These are phyloP conservation scores for Cymbopogon flexuosus DNA, from an alignment of 202 grass and related monocot species.

Conservation along the genomic window DNA sequence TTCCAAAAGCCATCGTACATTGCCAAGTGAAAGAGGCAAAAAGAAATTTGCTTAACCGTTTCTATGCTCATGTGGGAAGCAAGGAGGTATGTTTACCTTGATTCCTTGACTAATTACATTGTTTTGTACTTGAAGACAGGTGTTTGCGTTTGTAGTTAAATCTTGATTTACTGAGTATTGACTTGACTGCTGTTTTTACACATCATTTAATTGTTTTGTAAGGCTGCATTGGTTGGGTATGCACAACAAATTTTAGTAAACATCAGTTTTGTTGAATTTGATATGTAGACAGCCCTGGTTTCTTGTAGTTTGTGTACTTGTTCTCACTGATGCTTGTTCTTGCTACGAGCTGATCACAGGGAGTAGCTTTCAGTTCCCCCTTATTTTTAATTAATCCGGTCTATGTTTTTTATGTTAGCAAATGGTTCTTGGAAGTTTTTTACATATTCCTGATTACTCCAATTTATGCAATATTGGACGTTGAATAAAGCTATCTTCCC, in stretches of 20 bases:
- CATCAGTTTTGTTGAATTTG: not conserved
- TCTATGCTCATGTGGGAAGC: slow-evolving; percentile 91
- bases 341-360: too few relatives aligned
- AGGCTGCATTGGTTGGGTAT: too few relatives aligned
- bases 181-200: too few relatives aligned
- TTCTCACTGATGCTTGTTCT: not conserved
- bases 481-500: not conserved
- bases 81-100: slow-evolving; percentile 60
- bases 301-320: not conserved
- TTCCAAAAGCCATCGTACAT: slow-evolving; percentile 85
- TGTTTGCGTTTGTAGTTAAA: not conserved
- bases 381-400: not conserved
- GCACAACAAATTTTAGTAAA: not conserved
- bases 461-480: not conserved
- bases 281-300: not conserved
- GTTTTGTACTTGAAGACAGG: not conserved
- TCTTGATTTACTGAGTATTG: too few relatives aligned
- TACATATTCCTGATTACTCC: not conserved
- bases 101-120: not conserved
- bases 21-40: slow-evolving; percentile 97
- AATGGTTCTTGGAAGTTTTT: not conserved
- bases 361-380: not conserved
- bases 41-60: slow-evolving; percentile 77
- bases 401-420: not conserved
- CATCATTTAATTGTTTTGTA: too few relatives aligned